Percentiles rank a stretch among this genome's conserved stretches.
phyloP scores from a whole-genome alignment of 176 grass and related monocot species.

The Musa beccarii region DNA sequence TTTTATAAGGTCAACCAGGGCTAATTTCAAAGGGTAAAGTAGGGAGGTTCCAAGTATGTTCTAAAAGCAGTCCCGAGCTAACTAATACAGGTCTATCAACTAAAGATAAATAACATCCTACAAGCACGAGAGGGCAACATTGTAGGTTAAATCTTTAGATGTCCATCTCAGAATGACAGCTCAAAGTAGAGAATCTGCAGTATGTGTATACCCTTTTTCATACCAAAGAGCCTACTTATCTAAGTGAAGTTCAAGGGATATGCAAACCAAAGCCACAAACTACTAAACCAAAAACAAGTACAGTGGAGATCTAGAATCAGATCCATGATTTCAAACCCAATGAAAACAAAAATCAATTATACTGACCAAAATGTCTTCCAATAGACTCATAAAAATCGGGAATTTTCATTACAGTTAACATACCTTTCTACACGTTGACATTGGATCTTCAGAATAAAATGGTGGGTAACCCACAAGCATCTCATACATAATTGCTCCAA shows the following conservation, averaged over 20 bases:
- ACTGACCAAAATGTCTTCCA: background rate
- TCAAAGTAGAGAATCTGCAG: background rate
- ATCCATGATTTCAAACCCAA: slow-evolving; percentile 5
- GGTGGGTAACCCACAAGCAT: slow-evolving; percentile 78
- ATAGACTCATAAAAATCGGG: too few relatives aligned
- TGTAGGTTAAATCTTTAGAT: too few relatives aligned
- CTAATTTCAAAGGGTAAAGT: too few relatives aligned
- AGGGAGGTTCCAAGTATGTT: too few relatives aligned
- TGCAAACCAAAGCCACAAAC: background rate
- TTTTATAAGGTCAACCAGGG: too few relatives aligned
- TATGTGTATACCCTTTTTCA: background rate
- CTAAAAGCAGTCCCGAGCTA: too few relatives aligned
- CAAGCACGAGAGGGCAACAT: too few relatives aligned
- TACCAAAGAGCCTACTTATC: background rate
- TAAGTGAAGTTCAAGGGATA: background rate
- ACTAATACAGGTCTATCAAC: too few relatives aligned
- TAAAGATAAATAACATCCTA: too few relatives aligned
- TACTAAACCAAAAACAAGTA: background rate
- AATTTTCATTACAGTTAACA: slow-evolving; percentile 1
- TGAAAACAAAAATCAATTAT: background rate
- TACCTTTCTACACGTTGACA: slow-evolving; percentile 72
- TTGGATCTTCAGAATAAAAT: slow-evolving; percentile 66
- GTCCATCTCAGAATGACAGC: slow-evolving; percentile 1
- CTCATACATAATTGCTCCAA: slow-evolving; percentile 86
- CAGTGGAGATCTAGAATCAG: background rate